phyloP scores from a whole-genome alignment of 352 stramenopile genomes.

The Globisporangium camurandrum region DNA sequence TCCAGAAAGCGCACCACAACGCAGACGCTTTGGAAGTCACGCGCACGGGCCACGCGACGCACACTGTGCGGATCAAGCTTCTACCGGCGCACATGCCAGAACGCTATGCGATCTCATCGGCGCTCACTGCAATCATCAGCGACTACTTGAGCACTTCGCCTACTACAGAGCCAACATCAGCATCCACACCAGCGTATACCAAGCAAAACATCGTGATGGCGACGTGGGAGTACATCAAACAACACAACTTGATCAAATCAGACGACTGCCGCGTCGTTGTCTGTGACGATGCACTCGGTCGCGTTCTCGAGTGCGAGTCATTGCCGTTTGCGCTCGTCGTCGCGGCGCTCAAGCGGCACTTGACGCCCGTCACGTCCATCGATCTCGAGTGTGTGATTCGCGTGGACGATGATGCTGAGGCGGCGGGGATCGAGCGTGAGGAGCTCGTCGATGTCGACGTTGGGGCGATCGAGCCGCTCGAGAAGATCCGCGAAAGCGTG shows the following conservation, averaged over 20 bases:
- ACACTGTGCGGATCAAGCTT: slow-evolving; percentile 64
- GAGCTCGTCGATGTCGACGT: slow-evolving; percentile 58
- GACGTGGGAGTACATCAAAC: slow-evolving; percentile 75
- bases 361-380: slow-evolving; percentile 42
- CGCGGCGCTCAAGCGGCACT: slow-evolving; percentile 54
- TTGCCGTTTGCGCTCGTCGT: slow-evolving; percentile 66
- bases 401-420: slow-evolving; percentile 17
- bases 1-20: slow-evolving; percentile 59
- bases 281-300: slow-evolving; percentile 40
- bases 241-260: slow-evolving; percentile 68
- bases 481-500: slow-evolving; percentile 23
- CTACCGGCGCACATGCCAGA: slow-evolving; percentile 47
- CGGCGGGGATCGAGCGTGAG: slow-evolving; percentile 39
- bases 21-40: slow-evolving; percentile 53
- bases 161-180: no score
- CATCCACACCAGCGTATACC: no score
- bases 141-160: slow-evolving; percentile 28
- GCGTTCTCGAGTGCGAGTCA: slow-evolving; percentile 59
- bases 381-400: slow-evolving; percentile 58
- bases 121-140: slow-evolving; percentile 28
- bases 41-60: slow-evolving; percentile 33
- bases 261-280: slow-evolving; percentile 69
- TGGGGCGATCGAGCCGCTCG: slow-evolving; percentile 37
- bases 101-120: slow-evolving; percentile 46
- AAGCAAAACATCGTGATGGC: slow-evolving; percentile 73